Evolutionary conservation across 139 green algal species (phyloP).

Genomic region (Coelastrella sp.): DNA sequence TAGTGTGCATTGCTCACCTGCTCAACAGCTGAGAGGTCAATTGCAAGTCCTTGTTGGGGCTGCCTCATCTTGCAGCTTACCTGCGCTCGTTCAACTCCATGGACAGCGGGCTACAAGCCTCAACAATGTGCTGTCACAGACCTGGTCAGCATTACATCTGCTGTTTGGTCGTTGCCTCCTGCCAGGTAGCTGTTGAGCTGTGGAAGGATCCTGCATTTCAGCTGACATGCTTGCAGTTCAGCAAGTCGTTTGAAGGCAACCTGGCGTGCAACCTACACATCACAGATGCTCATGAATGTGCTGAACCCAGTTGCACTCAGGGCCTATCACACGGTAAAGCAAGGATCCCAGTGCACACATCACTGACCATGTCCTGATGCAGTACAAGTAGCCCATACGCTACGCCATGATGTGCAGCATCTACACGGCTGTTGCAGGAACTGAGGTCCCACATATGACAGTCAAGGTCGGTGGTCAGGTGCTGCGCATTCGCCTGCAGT

Average conservation of each 20-base stretch:
- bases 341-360: too few species aligned
- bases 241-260: background rate
- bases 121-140: background rate
- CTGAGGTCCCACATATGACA: background rate
- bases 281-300: too few species aligned
- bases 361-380: too few species aligned
- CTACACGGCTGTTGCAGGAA: background rate
- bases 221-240: background rate
- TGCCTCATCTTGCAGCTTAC: too few species aligned
- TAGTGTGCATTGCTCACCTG: too few species aligned
- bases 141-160: background rate
- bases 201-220: background rate
- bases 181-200: background rate
- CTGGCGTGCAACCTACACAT: background rate
- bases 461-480: background rate
- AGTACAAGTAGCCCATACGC: too few species aligned
- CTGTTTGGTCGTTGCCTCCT: background rate
- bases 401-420: too few species aligned
- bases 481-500: background rate
- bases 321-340: too few species aligned
- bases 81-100: background rate
- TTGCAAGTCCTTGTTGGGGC: too few species aligned
- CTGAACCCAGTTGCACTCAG: too few species aligned
- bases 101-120: background rate
- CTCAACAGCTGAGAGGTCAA: too few species aligned